phyloP scores from a whole-genome alignment of 805 yeast species.

The Middelhovenomyces tepae region DNA sequence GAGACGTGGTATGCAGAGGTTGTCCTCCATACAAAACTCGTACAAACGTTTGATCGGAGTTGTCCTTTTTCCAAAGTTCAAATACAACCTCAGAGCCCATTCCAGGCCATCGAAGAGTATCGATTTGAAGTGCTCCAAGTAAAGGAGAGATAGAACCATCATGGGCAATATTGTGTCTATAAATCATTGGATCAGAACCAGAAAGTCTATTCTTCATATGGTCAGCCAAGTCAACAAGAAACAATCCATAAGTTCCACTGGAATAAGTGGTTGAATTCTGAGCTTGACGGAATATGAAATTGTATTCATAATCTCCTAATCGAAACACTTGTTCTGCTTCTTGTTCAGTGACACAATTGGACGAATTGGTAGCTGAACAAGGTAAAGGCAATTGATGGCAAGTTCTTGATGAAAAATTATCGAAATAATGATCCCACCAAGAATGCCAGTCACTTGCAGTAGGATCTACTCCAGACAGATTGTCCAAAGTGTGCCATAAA shows the following conservation, averaged over 20 bases:
- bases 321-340: slow-evolving; percentile 34
- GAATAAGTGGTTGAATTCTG: slow-evolving; percentile 31
- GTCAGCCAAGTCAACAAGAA: slow-evolving; percentile 30
- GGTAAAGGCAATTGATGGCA: slow-evolving; percentile 32
- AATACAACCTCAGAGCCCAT: slow-evolving; percentile 38
- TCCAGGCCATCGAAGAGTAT: slow-evolving; percentile 37
- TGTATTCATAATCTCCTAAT: slow-evolving; percentile 38
- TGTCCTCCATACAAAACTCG: slow-evolving; percentile 33
- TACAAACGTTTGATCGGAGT: slow-evolving; percentile 23
- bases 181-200: slow-evolving; percentile 25
- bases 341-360: slow-evolving; percentile 23
- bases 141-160: slow-evolving; percentile 32
- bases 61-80: slow-evolving; percentile 30
- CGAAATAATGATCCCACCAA: slow-evolving; percentile 34
- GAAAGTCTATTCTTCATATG: slow-evolving; percentile 23
- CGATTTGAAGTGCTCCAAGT: slow-evolving; percentile 30
- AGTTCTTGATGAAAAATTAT: slow-evolving; percentile 33
- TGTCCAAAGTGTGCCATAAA: slow-evolving; percentile 24
- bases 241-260: slow-evolving; percentile 30
- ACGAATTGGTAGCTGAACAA: slow-evolving; percentile 22
- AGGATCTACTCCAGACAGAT: slow-evolving; percentile 23
- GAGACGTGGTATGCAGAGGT: too few relatives aligned
- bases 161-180: slow-evolving; percentile 37
- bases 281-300: slow-evolving; percentile 30
- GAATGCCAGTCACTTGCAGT: slow-evolving; percentile 19